These are phyloP conservation scores for Xylariaceae sp. DNA, from an alignment of 2,329 filamentous ascomycete species.

Conservation along the genomic window DNA sequence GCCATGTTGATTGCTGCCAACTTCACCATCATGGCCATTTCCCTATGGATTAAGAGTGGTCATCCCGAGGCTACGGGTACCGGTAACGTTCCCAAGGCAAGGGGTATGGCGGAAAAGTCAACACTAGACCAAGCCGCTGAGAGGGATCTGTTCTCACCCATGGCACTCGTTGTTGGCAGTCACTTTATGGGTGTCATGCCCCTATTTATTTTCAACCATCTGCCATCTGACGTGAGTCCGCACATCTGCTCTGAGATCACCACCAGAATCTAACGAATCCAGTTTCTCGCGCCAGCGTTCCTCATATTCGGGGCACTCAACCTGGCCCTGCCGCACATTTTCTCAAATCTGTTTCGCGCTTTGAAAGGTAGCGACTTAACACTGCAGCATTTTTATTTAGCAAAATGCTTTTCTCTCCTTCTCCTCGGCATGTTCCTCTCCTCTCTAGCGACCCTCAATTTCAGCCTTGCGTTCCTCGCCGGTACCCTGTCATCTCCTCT, in stretches of 20 bases:
- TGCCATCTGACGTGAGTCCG: constrained; percentile 57
- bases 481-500: constrained; percentile 76
- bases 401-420: constrained; percentile 89
- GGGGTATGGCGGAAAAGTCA: constrained; percentile 16
- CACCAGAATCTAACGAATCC: neutral
- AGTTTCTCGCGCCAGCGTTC: constrained; percentile 61
- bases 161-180: constrained; percentile 65
- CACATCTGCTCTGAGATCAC: neutral
- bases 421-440: constrained; percentile 88
- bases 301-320: constrained; percentile 52
- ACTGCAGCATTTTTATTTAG: constrained; percentile 68
- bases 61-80: constrained; percentile 8
- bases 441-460: constrained; percentile 91
- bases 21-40: constrained; percentile 93
- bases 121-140: constrained; percentile 38
- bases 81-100: neutral
- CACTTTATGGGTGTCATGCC: constrained; percentile 78
- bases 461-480: constrained; percentile 81
- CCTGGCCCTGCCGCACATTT: constrained; percentile 49
- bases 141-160: constrained; percentile 66
- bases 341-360: constrained; percentile 51
- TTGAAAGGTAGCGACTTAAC: constrained; percentile 39
- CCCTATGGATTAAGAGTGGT: constrained; percentile 89
- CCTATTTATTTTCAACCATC: constrained; percentile 80
- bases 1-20: constrained; percentile 96